phyloP scores from a whole-genome alignment of 2,329 filamentous ascomycete genomes.

The Claviceps humidiphila region DNA sequence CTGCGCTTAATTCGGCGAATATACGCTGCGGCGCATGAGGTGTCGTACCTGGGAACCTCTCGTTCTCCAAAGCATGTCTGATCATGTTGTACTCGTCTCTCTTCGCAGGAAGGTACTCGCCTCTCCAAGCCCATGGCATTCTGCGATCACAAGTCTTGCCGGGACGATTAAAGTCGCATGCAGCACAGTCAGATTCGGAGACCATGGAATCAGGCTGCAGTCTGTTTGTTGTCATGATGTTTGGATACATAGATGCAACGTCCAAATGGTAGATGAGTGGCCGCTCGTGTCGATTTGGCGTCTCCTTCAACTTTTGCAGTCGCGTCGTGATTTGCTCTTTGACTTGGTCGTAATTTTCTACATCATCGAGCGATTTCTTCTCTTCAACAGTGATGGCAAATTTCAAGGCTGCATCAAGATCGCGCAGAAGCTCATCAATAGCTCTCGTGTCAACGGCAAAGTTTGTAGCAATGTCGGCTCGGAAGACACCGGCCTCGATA shows the following conservation, averaged over 20 bases:
- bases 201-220: constrained; percentile 99
- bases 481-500: constrained; percentile 95
- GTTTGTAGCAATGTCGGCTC: constrained; percentile 87
- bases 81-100: constrained; percentile 99
- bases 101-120: constrained; percentile 91
- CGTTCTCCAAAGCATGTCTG: constrained; percentile 76
- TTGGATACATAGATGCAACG: constrained; percentile 98
- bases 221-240: constrained; percentile 99
- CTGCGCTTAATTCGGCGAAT: constrained; percentile 67
- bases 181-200: constrained; percentile 85
- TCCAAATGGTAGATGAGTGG: constrained; percentile 97
- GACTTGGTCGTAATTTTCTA: constrained; percentile 72
- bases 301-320: constrained; percentile 61
- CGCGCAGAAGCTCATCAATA: constrained; percentile 73
- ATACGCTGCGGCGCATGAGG: constrained; percentile 56
- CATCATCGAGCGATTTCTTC: constrained; percentile 66
- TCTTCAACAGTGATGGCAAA: constrained; percentile 81
- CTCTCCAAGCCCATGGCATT: constrained; percentile 95
- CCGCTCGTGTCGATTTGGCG: constrained; percentile 70
- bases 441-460: constrained; percentile 83
- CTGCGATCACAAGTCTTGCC: constrained; percentile 94
- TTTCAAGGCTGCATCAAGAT: constrained; percentile 76
- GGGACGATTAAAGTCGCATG: constrained; percentile 94
- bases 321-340: constrained; percentile 66
- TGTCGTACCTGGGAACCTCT: constrained; percentile 72